phyloP scores from a whole-genome alignment of 1,139 yeast genomes.

The Blastobotrys serpentis region DNA sequence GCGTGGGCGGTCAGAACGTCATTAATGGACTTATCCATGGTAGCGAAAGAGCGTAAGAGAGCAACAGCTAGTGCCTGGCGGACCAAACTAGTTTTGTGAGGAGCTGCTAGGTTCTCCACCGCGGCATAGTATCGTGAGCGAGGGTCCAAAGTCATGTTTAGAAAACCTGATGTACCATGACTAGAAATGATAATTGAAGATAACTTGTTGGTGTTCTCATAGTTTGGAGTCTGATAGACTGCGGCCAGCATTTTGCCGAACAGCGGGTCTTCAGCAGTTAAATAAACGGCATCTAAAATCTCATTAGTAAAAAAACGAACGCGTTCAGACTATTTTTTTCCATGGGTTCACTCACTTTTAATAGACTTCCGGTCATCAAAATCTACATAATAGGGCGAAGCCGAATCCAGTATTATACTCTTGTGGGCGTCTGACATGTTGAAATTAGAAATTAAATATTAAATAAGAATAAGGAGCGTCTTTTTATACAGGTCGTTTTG shows the following conservation, averaged over 20 bases:
- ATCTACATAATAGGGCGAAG: constrained; percentile 36
- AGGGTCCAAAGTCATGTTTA: constrained; percentile 57
- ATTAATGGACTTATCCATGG: constrained; percentile 42
- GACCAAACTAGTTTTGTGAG: constrained; percentile 55
- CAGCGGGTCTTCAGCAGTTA: constrained; percentile 39
- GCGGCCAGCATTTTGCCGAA: constrained; percentile 39
- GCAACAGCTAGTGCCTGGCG: constrained; percentile 77
- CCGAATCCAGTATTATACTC: constrained; percentile 35
- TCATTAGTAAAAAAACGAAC: no score
- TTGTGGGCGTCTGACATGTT: constrained; percentile 3
- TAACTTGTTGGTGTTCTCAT: constrained; percentile 37
- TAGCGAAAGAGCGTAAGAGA: constrained; percentile 63
- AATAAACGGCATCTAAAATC: constrained; percentile 41
- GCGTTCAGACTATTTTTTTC: no score
- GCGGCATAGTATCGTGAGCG: constrained; percentile 77
- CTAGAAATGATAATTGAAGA: constrained; percentile 65
- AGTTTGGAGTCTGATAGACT: constrained; percentile 26
- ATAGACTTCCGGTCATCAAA: constrained; percentile 24
- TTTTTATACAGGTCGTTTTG: neutral
- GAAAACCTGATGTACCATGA: constrained; percentile 65
- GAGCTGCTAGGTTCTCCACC: constrained; percentile 60
- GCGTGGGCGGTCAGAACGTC: constrained; percentile 22
- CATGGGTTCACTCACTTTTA: constrained; percentile 25
- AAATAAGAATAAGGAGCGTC: neutral
- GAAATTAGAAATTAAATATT: neutral